phyloP scores from a whole-genome alignment of 2,329 filamentous ascomycete species.

The Monascus ruber region DNA sequence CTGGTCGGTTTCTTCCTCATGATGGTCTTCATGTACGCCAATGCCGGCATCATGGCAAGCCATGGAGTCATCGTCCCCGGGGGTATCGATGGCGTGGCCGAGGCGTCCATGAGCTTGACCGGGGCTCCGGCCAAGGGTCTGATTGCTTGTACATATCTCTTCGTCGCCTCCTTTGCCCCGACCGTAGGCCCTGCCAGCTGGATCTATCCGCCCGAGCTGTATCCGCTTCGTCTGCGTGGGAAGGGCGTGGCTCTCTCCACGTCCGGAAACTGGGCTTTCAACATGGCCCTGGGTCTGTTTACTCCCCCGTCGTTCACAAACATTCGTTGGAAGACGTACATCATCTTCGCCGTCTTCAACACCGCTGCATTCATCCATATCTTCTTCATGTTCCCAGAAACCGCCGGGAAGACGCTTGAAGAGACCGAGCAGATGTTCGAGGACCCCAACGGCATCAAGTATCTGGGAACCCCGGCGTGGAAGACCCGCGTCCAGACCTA shows the following conservation, averaged over 20 bases:
- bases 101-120: neutral
- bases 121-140: constrained; percentile 48
- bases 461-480: constrained; percentile 27
- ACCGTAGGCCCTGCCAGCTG: constrained; percentile 49
- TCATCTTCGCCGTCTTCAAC: constrained; percentile 62
- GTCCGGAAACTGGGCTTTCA: constrained; percentile 49
- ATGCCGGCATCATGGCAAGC: constrained; percentile 29
- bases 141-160: constrained; percentile 59
- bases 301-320: constrained; percentile 41
- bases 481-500: constrained; percentile 15
- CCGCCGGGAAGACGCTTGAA: constrained; percentile 50
- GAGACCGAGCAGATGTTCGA: constrained; percentile 58
- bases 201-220: constrained; percentile 46
- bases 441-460: constrained; percentile 8
- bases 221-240: constrained; percentile 43
- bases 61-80: constrained; percentile 7
- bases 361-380: constrained; percentile 54
- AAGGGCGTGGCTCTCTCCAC: constrained; percentile 50
- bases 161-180: constrained; percentile 48
- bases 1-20: constrained; percentile 56
- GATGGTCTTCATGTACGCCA: constrained; percentile 36
- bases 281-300: constrained; percentile 36
- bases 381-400: constrained; percentile 18
- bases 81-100: too few species aligned
- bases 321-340: constrained; percentile 48